Base-by-base conservation (phyloP, 331 rosid species). In the Stylosanthes scabra region DNA sequence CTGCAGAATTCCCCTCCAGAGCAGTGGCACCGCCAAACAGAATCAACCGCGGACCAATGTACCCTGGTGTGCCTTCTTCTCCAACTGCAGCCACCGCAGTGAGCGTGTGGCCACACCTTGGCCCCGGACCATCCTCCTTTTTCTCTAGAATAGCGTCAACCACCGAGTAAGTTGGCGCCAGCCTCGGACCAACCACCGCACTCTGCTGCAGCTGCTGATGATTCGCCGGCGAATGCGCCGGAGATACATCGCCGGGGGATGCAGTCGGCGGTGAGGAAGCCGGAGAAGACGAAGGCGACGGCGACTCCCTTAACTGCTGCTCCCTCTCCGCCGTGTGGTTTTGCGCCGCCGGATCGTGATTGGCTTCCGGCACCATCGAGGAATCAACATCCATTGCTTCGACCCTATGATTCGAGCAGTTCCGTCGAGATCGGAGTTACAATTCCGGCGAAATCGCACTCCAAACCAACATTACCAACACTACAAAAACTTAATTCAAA, bases 11-110 rank as follows among this genome's bases (percentile, higher is more conserved):
- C 39, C 98, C 99, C 83, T 95, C 99, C 16, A 95, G 98, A 1
- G 97, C 99, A 20, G 99, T 95, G 77, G 99, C 99, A 52, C 99
- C 99, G 11, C 99, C 99, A 54, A 95, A 95, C 81, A 95, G 82
- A 78, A 95, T 88, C 68, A 92, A 12, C 74, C 99, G 83, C 50
- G 99, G 97, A 9, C 99, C 98, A 79, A 92, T 86, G 78, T 86
- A 95, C 7, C 96, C 99, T 9, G 98, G 89, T 63, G 93, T 59
- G 14, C 94, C 94, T 58, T 95, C 99, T 83, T 95, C 99, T 7
- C 99, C 98, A 3, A 95, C 99, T 8, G 98, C 90, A 15, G 96
- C 92, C 37, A 95, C 99, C 9, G 98, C 97, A 41, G 99, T 95
- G 87, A 95, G 81, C 34, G 99, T 95, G 79, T 95, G 99, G 16